Base-by-base conservation (phyloP, 2,329 filamentous ascomycete species). In the Cytospora chrysosperma region DNA sequence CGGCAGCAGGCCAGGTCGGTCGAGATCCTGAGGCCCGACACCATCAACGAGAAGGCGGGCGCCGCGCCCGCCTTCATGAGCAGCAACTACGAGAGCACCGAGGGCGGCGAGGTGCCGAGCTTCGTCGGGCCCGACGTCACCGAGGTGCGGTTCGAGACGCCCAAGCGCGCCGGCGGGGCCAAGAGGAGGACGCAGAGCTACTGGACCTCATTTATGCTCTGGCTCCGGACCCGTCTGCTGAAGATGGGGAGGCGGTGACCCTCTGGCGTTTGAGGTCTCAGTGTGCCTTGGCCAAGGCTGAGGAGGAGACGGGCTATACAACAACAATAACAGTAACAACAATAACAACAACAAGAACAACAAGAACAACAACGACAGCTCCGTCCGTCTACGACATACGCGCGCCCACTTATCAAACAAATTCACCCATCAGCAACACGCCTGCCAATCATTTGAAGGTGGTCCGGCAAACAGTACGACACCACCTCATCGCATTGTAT, bases 151-250 rank as follows among this genome's bases (percentile, higher is more conserved):
- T 82, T 83, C 62, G 74, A 79, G 62, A 74, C 73, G 43, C 76
- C 75, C 5, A 73, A 75, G 43, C 76, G 82, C 62, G 75, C 75
- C 63, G 79, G 75, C 69, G 77, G 78, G 9, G 79, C 83, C 63
- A 88, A 88, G 76, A 81, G 79, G 68, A 85, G 83, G 75, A 88
- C 85, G 1, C 83, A 84, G 65, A 79, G 82, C 66, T 81, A 85
- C 47, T 89, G 86, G 85, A 86, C 83, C 9, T 81, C 80, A 26
- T 88, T 89, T 68, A 78, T 88, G 57, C 77, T 89, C 61, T 89
- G 86, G 86, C 72, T 89, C 28, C 78, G 85, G 65, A 88, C 86
- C n/a, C 79, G 81, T 64, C 74, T 85, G 34, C 73, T 85, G 54
- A 76, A 78, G 8, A 72, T 81, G 64, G 69, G 74, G 58, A 72